Evolutionary conservation across 1,139 yeast genomes (phyloP), one percentile per base, ranked within the genome.

Genomic region (Sugiyamaella paludigena): DNA sequence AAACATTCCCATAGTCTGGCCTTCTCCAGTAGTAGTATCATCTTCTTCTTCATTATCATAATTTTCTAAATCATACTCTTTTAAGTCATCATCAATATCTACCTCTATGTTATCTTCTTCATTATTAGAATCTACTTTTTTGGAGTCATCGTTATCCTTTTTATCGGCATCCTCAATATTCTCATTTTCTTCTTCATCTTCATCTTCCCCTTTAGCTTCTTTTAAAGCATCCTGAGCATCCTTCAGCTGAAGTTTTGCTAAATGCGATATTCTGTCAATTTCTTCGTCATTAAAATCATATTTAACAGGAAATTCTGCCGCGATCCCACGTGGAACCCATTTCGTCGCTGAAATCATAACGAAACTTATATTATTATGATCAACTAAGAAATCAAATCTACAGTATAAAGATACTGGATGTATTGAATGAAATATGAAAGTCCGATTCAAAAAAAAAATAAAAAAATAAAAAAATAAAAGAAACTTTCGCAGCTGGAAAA

Each of bases 321-420:
- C 95, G 67, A 78, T 86, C 9, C 99, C 99, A 63, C 96, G 80
- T 43, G 98, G 98, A 31, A 92, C 96, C 98, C 98, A 92, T 45
- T 84, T 74, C 45, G 94, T 84, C 30, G 97, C 85, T 44, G 98
- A 89, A 58, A 92, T 84, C 96, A 94, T 89, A 39, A 43, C 57
- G 36, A 8, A 11, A 45, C 4, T 31, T 13, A 13, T n/a, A 6
- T 6, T n/a, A n/a, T 35, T 27, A 29, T 19, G 11, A 24, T 9
- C 4, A 26, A 36, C n/a, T 19, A 36, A 36, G 19, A 26, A 26
- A 24, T n/a, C 12, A 27, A 24, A 5, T 27, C 29, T 27, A 26
- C 34, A 29, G 27, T 6, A 12, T 42, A 27, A 24, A 26, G 13
- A 16, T 36, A 19, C 39, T 41, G 40, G 11, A 11, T 16, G 7